A percentile compares a stretch with the other conserved stretches of the same genome.
Conservation (phyloP, 108 stramenopile genomes). For the Chaetoceros muelleri region DNA sequence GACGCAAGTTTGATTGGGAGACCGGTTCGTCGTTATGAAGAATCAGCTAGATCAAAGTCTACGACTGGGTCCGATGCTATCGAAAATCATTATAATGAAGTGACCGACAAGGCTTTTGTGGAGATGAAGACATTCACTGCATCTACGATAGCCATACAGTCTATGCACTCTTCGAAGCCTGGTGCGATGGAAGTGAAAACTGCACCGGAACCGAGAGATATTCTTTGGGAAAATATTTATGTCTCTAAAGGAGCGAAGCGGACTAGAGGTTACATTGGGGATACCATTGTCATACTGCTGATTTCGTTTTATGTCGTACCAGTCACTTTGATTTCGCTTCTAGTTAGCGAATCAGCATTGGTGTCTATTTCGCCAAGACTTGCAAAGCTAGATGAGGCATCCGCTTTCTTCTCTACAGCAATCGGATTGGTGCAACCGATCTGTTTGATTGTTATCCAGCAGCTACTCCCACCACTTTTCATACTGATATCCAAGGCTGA, state of each 20-base stretch:
- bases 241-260: constrained; percentile 67
- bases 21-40: constrained; percentile 26
- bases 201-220: constrained; percentile 81
- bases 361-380: constrained; percentile 65
- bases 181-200: constrained; percentile 77
- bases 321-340: constrained; percentile 67
- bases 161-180: constrained; percentile 81
- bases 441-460: constrained; percentile 71
- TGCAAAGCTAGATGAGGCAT: constrained; percentile 67
- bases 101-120: constrained; percentile 88
- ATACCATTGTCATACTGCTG: constrained; percentile 63
- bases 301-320: constrained; percentile 79
- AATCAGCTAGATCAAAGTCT: constrained; percentile 7
- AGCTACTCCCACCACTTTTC: constrained; percentile 76
- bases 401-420: constrained; percentile 62
- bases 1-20: constrained; percentile 62
- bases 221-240: constrained; percentile 83
- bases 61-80: constrained; percentile 27
- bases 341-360: constrained; percentile 77
- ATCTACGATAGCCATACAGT: constrained; percentile 86
- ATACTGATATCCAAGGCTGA: constrained; percentile 60
- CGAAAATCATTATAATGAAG: constrained; percentile 82
- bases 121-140: constrained; percentile 84
- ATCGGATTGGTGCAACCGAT: constrained; percentile 81
- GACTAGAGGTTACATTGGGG: constrained; percentile 60